Evolutionary conservation across 768 basidiomycete species (phyloP), one percentile per base, ranked within the genome.

Genomic region (Amanita phalloides): DNA sequence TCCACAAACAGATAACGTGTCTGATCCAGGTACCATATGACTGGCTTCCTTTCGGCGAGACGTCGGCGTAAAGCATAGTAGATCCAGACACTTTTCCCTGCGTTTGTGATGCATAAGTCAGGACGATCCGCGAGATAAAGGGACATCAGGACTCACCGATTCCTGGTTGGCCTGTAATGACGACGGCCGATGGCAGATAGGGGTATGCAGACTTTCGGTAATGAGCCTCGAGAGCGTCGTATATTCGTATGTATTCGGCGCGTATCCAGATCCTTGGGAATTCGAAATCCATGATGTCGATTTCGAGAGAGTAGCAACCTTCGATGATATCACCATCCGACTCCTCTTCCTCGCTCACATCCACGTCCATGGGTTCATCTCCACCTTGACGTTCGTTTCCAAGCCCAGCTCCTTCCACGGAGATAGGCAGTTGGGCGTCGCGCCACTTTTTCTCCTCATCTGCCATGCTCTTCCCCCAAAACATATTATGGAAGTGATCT

Each of bases 61-160:
- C n/a, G n/a, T n/a, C n/a, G n/a, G n/a, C n/a, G n/a, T n/a, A n/a
- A n/a, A n/a, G n/a, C n/a, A n/a, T n/a, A n/a, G n/a, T 54, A 55
- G 17, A 57, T 52, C 51, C 48, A 57, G 42, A 55, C 23, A 30
- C 56, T 53, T 47, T 59, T 59, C 25, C 58, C 58, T 59, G 46
- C 35, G 45, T 47, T 23, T n/a, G n/a, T n/a, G n/a, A n/a, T n/a
- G n/a, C n/a, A 47, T 20, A 21, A 49, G 48, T 49, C n/a, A 49
- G 30, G 48, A 49, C 38, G 38, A 49, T 41, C 38, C 38, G 35
- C 45, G 36, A 48, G 32, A 36, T 49, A 33, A 53, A 43, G 35
- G 44, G 45, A 48, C 44, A 52, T 33, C 36, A 55, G 37, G 28
- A 35, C 56, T 57, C 49, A 57, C 58, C 56, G 13, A 54, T 54